These are phyloP conservation scores for Funneliformis mosseae DNA, from an alignment of 192 early-diverging fungal genomes.

Conservation along the genomic window DNA sequence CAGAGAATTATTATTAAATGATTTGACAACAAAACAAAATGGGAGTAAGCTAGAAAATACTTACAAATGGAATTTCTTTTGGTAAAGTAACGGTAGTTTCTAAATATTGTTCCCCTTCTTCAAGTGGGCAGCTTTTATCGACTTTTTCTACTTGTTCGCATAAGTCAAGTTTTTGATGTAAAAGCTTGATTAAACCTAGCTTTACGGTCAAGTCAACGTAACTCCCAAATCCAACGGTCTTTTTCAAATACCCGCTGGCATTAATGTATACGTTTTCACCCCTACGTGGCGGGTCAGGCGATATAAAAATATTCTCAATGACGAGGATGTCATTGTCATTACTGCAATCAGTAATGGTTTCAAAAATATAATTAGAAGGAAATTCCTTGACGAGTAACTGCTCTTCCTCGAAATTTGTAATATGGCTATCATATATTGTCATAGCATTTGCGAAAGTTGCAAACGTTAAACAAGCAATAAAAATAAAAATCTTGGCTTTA, in stretches of 20 bases:
- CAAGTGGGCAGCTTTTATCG: slow-evolving; percentile 54
- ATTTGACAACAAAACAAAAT: not conserved
- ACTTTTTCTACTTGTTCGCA: slow-evolving; percentile 52
- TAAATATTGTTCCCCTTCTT: slow-evolving; percentile 45
- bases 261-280: slow-evolving; percentile 50
- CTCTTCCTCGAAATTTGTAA: not conserved
- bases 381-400: not conserved
- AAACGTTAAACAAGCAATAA: not conserved
- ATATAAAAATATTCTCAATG: slow-evolving; percentile 48
- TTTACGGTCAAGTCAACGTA: slow-evolving; percentile 51
- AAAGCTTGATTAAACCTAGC: slow-evolving; percentile 47
- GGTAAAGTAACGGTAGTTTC: slow-evolving; percentile 51
- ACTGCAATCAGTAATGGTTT: slow-evolving; percentile 37
- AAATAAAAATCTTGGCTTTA: not conserved
- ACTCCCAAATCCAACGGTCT: slow-evolving; percentile 48
- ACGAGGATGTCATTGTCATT: slow-evolving; percentile 30
- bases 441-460: not conserved
- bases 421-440: not conserved
- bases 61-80: slow-evolving; percentile 59
- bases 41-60: not conserved
- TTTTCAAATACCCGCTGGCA: slow-evolving; percentile 45
- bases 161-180: slow-evolving; percentile 52
- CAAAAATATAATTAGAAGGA: slow-evolving; percentile 1
- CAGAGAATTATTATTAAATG: slow-evolving; percentile 9
- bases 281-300: slow-evolving; percentile 54